Evolutionary conservation across 2,329 filamentous ascomycete genomes (phyloP).

Genomic region (Pseudocercospora vitis): DNA sequence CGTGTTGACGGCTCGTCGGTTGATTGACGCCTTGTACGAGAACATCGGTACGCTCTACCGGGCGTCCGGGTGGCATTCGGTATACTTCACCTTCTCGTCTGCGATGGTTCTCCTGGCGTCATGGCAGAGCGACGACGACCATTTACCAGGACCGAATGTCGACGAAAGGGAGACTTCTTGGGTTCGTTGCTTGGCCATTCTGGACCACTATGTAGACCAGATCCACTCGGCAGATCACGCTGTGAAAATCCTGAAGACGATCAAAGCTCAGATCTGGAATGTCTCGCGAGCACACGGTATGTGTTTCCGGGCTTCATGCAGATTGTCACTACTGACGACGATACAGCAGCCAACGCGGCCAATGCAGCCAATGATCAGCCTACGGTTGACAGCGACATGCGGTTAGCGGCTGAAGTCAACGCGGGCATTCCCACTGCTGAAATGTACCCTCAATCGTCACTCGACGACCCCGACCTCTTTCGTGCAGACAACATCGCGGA

Average conservation of each 20-base stretch:
- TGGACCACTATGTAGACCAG: constrained; percentile 29
- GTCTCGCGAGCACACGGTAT: constrained; percentile 8
- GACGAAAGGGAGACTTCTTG: constrained; percentile 26
- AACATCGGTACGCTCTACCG: constrained; percentile 33
- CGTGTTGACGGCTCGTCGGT: constrained; percentile 38
- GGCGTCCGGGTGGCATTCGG: constrained; percentile 30
- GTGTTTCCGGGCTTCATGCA: not conserved
- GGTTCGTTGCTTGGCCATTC: constrained; percentile 25
- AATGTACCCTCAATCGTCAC: constrained; percentile 18
- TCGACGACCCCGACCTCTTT: constrained; percentile 28
- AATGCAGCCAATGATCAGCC: not conserved
- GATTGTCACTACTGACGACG: not conserved
- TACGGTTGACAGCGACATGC: not conserved
- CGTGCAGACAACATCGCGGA: constrained; percentile 29
- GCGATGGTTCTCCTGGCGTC: constrained; percentile 30
- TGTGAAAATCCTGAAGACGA: constrained; percentile 25
- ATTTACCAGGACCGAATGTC: constrained; percentile 6
- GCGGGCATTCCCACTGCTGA: constrained; percentile 10
- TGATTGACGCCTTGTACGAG: constrained; percentile 40
- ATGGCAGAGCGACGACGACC: constrained; percentile 23
- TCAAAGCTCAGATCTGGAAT: constrained; percentile 25
- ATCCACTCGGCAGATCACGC: constrained; percentile 29
- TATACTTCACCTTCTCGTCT: constrained; percentile 30
- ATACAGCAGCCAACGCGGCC: not conserved
- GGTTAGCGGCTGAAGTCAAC: not conserved